phyloP scores from a whole-genome alignment of 805 yeast genomes.

The Pichia cephalocereana region DNA sequence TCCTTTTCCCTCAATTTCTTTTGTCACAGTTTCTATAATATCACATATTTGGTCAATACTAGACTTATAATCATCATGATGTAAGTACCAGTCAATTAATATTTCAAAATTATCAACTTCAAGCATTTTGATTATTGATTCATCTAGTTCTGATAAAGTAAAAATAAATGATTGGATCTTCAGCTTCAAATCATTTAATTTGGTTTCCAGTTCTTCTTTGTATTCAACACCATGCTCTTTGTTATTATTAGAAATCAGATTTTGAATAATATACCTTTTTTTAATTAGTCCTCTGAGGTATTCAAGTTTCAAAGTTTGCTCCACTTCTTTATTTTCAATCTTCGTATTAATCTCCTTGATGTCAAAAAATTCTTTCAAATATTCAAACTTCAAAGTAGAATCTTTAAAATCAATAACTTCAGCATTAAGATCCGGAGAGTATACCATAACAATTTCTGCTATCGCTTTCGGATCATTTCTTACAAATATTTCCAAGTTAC shows the following conservation, averaged over 20 bases:
- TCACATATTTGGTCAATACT: conserved; percentile 25
- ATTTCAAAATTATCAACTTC: conserved; percentile 22
- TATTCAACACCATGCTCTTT: not conserved
- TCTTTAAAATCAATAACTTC: conserved; percentile 27
- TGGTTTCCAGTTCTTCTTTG: not conserved
- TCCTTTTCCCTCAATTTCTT: conserved; percentile 15
- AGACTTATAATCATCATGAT: conserved; percentile 15
- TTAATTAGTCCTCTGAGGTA: conserved; percentile 4
- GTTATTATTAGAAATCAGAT: too few relatives aligned
- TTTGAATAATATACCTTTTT: not conserved
- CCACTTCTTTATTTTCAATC: conserved; percentile 20
- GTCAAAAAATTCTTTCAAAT: conserved; percentile 27
- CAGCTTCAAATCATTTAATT: too few relatives aligned
- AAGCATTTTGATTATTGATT: conserved; percentile 16
- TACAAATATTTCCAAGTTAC: conserved; percentile 23
- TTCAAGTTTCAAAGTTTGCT: conserved; percentile 11
- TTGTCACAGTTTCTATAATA: conserved; percentile 9
- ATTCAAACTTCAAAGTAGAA: conserved; percentile 22
- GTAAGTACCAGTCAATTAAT: conserved; percentile 25
- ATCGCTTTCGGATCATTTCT: conserved; percentile 27
- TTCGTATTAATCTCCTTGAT: conserved; percentile 9
- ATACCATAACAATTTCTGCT: conserved; percentile 28
- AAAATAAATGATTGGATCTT: conserved; percentile 13
- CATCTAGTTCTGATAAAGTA: conserved; percentile 10
- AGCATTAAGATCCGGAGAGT: conserved; percentile 32